Percentiles rank a stretch among this genome's conserved stretches.
phyloP scores from a whole-genome alignment of 306 rosid genomes.

The Carpinus fangiana region DNA sequence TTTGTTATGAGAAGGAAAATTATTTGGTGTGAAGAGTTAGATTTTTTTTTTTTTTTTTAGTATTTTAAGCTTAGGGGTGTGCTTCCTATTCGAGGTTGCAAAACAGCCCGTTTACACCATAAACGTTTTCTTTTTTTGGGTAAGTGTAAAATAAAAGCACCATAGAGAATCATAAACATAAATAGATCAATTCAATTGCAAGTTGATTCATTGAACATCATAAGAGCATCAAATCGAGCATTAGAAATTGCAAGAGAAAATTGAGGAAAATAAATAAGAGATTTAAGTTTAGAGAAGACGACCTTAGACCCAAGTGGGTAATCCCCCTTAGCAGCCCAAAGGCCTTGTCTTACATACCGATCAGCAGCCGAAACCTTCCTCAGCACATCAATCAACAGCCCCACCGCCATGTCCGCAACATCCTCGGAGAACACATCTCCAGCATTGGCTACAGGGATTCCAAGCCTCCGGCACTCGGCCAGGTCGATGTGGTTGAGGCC shows the following conservation, averaged over 20 bases:
- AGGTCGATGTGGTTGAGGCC: constrained; percentile 54
- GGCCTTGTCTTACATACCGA: constrained; percentile 35
- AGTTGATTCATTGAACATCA: not conserved
- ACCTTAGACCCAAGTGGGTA: constrained; percentile 43
- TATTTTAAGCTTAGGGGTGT: too few relatives aligned
- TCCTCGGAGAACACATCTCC: constrained; percentile 37
- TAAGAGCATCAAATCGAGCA: not conserved
- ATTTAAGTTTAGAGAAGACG: not conserved
- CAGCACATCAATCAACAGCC: constrained; percentile 38
- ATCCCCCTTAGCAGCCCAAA: constrained; percentile 16
- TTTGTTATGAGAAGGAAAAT: too few relatives aligned
- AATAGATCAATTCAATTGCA: not conserved
- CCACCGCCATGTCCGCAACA: constrained; percentile 54
- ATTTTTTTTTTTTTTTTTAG: too few relatives aligned
- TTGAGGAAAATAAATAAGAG: not conserved
- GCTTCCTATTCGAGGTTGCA: too few relatives aligned
- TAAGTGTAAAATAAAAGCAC: not conserved
- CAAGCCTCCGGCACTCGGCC: constrained; percentile 46
- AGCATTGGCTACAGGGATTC: constrained; percentile 33
- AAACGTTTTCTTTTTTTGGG: not conserved
- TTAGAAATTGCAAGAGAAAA: not conserved
- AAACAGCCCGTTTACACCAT: too few relatives aligned
- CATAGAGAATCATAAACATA: not conserved
- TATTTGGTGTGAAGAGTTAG: too few relatives aligned
- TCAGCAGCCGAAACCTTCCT: constrained; percentile 43